phyloP scores from a whole-genome alignment of 139 green algal species.

The Micromonas commoda region DNA sequence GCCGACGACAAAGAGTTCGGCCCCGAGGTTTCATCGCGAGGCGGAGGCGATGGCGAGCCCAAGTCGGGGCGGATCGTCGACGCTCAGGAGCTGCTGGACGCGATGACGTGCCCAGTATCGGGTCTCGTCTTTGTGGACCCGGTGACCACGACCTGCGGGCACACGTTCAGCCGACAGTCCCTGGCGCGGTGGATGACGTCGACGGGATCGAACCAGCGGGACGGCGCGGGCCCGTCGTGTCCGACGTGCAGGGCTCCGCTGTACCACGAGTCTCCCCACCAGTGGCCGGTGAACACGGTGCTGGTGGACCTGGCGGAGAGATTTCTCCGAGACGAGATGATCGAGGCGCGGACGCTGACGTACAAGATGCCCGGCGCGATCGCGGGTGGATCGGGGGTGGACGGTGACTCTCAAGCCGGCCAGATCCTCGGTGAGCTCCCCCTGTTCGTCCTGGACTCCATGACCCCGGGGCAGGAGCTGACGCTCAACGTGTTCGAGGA shows the following conservation, averaged over 20 bases:
- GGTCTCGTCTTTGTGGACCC: background rate
- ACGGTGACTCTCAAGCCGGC: no score
- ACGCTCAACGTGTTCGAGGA: conserved; percentile 95
- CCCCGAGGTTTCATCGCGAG: no score
- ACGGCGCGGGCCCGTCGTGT: background rate
- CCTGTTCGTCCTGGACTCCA: conserved; percentile 82
- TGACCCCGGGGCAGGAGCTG: conserved; percentile 77
- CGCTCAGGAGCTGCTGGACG: no score
- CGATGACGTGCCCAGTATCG: background rate
- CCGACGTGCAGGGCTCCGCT: background rate
- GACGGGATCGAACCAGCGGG: background rate
- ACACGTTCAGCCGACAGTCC: background rate
- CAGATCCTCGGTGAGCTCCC: no score
- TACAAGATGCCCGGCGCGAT: background rate
- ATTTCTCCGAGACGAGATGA: background rate
- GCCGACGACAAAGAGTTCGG: no score
- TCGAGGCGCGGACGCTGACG: background rate
- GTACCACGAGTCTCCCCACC: background rate
- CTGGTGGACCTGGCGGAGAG: background rate
- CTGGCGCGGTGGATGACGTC: background rate
- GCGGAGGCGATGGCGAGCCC: no score
- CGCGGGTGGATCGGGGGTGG: background rate
- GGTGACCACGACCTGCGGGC: background rate
- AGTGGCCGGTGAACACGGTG: background rate
- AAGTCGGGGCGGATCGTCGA: no score